Evolutionary conservation across 305 asterid species (phyloP), one percentile per base, ranked within the genome.

Genomic region (Rubia balearica): DNA sequence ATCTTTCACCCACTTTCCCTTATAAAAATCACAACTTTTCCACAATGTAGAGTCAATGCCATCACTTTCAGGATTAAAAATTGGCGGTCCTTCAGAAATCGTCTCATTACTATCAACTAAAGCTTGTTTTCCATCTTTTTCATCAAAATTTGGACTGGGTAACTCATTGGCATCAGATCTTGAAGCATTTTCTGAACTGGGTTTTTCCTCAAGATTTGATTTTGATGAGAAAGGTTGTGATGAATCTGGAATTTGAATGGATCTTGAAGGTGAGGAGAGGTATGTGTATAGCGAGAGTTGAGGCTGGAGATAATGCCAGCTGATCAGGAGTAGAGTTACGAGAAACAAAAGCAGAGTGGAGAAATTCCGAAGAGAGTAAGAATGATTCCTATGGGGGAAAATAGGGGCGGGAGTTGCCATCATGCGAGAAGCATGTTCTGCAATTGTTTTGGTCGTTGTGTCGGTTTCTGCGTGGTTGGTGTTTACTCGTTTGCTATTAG

Each of bases 1-100:
- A 82, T 88, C 99, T 78, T 75, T 89, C 79, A 86, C 93, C 97
- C 99, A 94, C 41, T 12, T 87, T 38, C 98, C 97, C 65, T 77
- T 84, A 72, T 83, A 86, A 56, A 89, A 43, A 84, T 89, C 89
- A 79, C 97, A 94, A 70, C 69, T 77, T 79, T 72, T 72, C 74
- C 72, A 45, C 73, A 67, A 41, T 19, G 43, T 66, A 27, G 24
- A 71, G 16, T 40, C 71, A 46, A 42, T 38, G 7, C 13, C 40
- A 45, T 56, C 40, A 17, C 1, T 46, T 57, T 48, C 59, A 51
- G 55, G 14, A 48, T 48, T 13, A 14, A 5, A 0, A 13, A 48
- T 14, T 48, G 55, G 55, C 55, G 17, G 55, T 16, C 55, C 55
- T 53, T 49, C 43, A 40, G 46, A 40, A 36, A 22, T 19, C 19